Base-by-base conservation (phyloP, 352 stramenopile species). In the Blastocystis sp. region DNA sequence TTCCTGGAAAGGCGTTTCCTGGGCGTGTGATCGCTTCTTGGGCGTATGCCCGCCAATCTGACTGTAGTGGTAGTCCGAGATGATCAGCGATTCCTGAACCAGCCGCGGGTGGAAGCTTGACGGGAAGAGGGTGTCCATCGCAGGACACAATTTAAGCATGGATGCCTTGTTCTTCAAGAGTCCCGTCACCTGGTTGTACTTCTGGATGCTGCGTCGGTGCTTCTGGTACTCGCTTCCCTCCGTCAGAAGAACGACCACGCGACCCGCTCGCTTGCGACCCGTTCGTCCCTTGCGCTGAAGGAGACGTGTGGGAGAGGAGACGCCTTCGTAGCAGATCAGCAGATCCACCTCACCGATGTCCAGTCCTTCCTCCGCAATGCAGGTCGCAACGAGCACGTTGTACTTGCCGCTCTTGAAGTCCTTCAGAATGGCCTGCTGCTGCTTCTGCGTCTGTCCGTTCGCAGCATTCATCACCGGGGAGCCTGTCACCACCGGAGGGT, bases 211-310 rank as follows among this genome's bases (percentile, higher is more conserved):
- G 0, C 54, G 54, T 24, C 38, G 18, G 40, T 84, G 73, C 59
- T 96, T 94, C 87, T 94, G 92, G 61, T 95, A 89, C 87, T 96
- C 92, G 59, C 94, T 90, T 0, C 92, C 93, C 86, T 95, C 90
- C 1, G 92, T 95, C 9, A 96, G 91, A 0, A 97, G 61, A 14
- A 95, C 92, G 24, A 96, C 88, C 0, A 94, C 92, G 42, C 90
- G 87, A 14, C 96, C 96, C 40, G 96, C 90, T 29, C 95, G 92
- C 87, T 97, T 97, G 46, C 96, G 91, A 0, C 95, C 95, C 24
- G 96, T 98, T 84, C 96, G 90, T 0, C 96, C 96, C 89, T 97
- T 97, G 24, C 96, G 90, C 88, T 99, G 91, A 65, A 94, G 90
- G 75, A 90, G 91, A 73, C 96, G 91, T 63, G 98, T 95, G n/a